Conservation (phyloP, 345 rosid genomes). For the Heritiera fomes region DNA sequence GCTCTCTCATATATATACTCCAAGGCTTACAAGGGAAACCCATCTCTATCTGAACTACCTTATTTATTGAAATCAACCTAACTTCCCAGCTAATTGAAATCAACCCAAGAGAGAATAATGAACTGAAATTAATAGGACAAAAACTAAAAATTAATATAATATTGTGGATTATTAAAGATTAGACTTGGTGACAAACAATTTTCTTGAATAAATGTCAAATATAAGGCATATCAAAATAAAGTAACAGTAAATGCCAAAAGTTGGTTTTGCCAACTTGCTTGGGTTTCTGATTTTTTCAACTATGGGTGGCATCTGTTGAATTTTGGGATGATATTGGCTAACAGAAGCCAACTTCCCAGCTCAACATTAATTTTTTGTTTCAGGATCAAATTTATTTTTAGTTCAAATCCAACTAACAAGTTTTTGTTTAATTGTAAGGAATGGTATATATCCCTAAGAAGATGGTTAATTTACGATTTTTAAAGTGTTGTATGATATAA, state of each 20-base stretch:
- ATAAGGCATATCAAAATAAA: background rate
- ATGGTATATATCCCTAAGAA: background rate
- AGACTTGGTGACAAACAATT: background rate
- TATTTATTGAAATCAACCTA: background rate
- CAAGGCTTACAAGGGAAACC: background rate
- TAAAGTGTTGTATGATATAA: background rate
- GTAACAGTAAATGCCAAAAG: background rate
- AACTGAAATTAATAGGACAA: background rate
- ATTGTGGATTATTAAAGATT: background rate
- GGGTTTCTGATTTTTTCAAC: background rate
- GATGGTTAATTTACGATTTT: background rate
- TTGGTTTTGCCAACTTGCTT: constrained; percentile 8
- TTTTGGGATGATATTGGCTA: background rate
- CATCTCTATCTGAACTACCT: background rate
- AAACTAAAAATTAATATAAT: background rate
- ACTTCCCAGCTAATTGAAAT: background rate
- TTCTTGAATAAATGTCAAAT: background rate
- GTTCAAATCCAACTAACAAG: background rate
- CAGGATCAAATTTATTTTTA: background rate
- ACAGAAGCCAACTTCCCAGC: background rate
- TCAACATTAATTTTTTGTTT: background rate
- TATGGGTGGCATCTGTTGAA: constrained; percentile 6
- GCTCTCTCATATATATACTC: background rate
- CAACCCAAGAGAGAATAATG: background rate
- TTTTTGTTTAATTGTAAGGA: background rate